phyloP scores from a whole-genome alignment of 2,329 filamentous ascomycete species.

The Colletotrichum tabaci region DNA sequence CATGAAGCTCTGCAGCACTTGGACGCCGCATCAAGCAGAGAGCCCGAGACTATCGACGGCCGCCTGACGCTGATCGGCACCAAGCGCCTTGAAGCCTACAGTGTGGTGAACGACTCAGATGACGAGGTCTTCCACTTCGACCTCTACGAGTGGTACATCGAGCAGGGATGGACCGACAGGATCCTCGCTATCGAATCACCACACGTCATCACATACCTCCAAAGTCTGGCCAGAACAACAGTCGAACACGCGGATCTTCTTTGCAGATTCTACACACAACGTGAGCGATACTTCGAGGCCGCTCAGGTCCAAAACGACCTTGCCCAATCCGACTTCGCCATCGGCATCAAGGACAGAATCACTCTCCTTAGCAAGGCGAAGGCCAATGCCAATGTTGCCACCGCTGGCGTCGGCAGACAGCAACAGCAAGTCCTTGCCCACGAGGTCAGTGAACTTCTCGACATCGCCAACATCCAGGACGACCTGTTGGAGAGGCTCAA shows the following conservation, averaged over 20 bases:
- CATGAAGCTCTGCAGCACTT: constrained; percentile 85
- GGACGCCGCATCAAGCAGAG: constrained; percentile 77
- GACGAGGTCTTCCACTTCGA: constrained; percentile 97
- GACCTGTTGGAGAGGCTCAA: constrained; percentile 86
- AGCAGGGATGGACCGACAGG: constrained; percentile 86
- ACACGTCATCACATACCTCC: constrained; percentile 88
- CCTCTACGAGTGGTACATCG: constrained; percentile 98
- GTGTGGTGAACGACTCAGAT: constrained; percentile 87
- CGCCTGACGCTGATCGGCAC: constrained; percentile 81
- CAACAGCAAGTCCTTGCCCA: constrained; percentile 89
- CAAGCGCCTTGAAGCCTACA: constrained; percentile 89
- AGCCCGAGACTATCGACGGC: constrained; percentile 84
- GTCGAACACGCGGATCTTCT: constrained; percentile 89
- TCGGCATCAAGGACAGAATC: constrained; percentile 88
- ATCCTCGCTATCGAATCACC: constrained; percentile 87
- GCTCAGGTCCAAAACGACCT: constrained; percentile 88
- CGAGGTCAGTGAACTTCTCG: constrained; percentile 87
- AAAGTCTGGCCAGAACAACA: constrained; percentile 80
- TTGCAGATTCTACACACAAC: constrained; percentile 92
- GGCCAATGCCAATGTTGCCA: constrained; percentile 90
- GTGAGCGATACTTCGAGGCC: constrained; percentile 86
- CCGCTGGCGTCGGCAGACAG: constrained; percentile 82
- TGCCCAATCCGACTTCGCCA: constrained; percentile 84
- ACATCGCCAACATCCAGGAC: constrained; percentile 95
- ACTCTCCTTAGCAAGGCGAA: constrained; percentile 92